A percentile compares a stretch with the other conserved stretches of the same genome.
Conservation (phyloP, 257 asterid species). For the Solanum etuberosum region DNA sequence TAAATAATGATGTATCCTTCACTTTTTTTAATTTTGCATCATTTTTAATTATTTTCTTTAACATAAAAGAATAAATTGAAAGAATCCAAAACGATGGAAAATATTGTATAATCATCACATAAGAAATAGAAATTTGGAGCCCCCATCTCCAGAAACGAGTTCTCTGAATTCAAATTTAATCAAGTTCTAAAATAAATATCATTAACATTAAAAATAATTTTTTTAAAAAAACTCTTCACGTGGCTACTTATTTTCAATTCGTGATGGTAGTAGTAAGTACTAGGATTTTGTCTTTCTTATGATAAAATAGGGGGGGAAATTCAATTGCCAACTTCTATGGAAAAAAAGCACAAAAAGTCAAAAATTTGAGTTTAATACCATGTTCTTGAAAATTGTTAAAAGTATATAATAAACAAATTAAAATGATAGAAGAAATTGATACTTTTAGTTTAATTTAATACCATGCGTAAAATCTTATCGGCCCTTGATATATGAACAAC, state of each 20-base stretch:
- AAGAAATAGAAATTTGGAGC: neutral
- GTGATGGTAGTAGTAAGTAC: neutral
- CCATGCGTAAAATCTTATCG: too few relatives aligned
- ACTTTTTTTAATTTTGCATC: neutral
- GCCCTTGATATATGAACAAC: too few relatives aligned
- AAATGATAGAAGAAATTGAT: too few relatives aligned
- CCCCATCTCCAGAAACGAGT: neutral
- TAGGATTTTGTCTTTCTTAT: neutral
- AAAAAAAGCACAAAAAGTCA: neutral
- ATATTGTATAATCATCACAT: neutral
- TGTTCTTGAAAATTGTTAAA: too few relatives aligned
- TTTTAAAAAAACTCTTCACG: neutral
- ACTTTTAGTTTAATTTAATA: too few relatives aligned
- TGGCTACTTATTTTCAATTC: neutral
- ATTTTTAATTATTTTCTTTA: neutral
- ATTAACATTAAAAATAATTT: fast-evolving
- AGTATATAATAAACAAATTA: too few relatives aligned
- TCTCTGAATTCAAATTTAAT: too few relatives aligned
- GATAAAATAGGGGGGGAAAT: neutral
- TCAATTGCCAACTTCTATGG: neutral
- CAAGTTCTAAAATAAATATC: neutral
- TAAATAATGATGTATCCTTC: neutral
- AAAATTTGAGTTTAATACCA: neutral
- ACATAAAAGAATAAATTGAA: neutral
- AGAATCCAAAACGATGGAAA: neutral